Evolutionary conservation across 345 rosid genomes (phyloP).

Genomic region (Litchi chinensis): DNA sequence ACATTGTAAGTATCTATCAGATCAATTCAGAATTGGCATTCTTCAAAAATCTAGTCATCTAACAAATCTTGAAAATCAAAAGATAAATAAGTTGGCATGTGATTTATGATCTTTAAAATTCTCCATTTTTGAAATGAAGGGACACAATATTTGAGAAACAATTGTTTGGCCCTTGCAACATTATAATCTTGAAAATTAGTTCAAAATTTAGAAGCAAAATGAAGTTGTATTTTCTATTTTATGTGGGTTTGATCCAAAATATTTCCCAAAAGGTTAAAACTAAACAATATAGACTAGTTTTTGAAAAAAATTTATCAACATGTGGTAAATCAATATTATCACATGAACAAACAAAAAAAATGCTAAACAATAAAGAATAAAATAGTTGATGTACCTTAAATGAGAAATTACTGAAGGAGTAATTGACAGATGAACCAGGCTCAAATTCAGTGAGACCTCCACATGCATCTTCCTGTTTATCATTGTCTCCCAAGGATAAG

Average conservation of each 20-base stretch:
- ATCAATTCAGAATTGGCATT: too few species aligned
- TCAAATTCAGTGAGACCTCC: slow-evolving; percentile 76
- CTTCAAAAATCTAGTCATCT: too few species aligned
- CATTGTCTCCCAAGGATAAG: slow-evolving; percentile 19
- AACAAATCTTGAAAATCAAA: too few species aligned
- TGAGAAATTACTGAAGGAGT: slow-evolving; percentile 98
- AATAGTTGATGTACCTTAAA: slow-evolving; percentile 62
- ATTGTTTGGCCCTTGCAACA: background rate
- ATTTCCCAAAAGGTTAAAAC: background rate
- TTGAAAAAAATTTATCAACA: background rate
- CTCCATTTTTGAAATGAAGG: background rate
- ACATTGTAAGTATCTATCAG: too few species aligned
- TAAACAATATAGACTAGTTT: background rate
- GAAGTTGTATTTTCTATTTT: background rate
- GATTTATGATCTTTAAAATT: too few species aligned
- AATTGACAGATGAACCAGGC: slow-evolving; percentile 70
- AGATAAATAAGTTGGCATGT: background rate
- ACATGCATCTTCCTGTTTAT: slow-evolving; percentile 78
- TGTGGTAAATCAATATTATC: background rate
- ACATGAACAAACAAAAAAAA: background rate
- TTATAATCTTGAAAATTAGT: background rate
- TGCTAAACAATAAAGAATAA: background rate
- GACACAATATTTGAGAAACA: background rate
- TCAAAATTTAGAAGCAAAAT: background rate
- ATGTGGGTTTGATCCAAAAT: background rate